These are phyloP conservation scores for Linaria vulgaris DNA, from an alignment of 257 asterid species.

Conservation along the genomic window DNA sequence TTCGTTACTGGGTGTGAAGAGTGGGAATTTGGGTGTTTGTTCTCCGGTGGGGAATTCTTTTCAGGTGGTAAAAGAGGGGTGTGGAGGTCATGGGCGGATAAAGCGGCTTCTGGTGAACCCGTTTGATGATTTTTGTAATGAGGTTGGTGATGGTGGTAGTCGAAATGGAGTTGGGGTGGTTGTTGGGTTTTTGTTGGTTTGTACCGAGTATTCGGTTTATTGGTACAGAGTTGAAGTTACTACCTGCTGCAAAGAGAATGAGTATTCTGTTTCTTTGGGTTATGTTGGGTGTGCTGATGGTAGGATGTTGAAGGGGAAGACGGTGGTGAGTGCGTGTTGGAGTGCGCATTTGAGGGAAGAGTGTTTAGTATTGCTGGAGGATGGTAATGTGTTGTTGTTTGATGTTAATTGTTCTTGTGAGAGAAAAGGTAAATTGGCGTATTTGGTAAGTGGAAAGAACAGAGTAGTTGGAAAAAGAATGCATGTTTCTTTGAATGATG, in stretches of 20 bases:
- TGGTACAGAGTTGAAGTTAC: slow-evolving; percentile 53
- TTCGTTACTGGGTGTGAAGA: slow-evolving; percentile 37
- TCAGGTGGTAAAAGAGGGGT: slow-evolving; percentile 35
- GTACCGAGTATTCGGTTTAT: slow-evolving; percentile 53
- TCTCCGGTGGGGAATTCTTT: slow-evolving; percentile 19
- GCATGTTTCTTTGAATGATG: slow-evolving; percentile 39
- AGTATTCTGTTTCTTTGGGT: slow-evolving; percentile 37
- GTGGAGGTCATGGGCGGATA: slow-evolving; percentile 41
- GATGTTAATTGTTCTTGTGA: slow-evolving; percentile 39
- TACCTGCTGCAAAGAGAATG: slow-evolving; percentile 12
- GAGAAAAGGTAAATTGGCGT: slow-evolving; percentile 20
- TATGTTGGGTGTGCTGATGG: slow-evolving; percentile 43
- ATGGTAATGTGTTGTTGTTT: slow-evolving; percentile 67
- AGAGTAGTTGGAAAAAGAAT: slow-evolving; percentile 31
- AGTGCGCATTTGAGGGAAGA: slow-evolving; percentile 76
- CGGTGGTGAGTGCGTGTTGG: slow-evolving; percentile 70
- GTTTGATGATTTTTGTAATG: slow-evolving; percentile 26
- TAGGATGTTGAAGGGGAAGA: slow-evolving; percentile 41
- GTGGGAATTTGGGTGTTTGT: slow-evolving; percentile 32
- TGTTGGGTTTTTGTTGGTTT: slow-evolving; percentile 65
- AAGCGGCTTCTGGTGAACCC: slow-evolving; percentile 40
- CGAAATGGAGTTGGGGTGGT: slow-evolving; percentile 12
- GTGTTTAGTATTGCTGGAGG: slow-evolving; percentile 67
- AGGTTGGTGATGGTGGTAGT: background rate
- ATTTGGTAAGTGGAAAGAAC: slow-evolving; percentile 21